Evolutionary conservation across 1,284 basidiomycete genomes (phyloP).

Genomic region (Cryptococcus depauperatus): DNA sequence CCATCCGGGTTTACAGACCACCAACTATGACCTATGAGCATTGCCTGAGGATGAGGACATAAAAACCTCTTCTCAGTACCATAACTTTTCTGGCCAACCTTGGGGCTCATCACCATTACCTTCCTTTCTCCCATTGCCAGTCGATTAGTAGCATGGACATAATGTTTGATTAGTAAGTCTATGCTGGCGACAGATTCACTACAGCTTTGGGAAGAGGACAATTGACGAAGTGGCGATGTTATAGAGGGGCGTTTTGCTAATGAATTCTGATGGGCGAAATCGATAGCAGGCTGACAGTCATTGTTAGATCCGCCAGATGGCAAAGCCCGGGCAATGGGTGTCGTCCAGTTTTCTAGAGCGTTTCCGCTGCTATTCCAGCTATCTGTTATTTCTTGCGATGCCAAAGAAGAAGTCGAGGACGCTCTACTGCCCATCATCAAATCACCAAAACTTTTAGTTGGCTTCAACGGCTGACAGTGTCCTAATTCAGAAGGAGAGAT

Average conservation of each 20-base stretch:
- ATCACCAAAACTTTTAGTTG: slow-evolving; percentile 31
- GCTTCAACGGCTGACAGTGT: slow-evolving; percentile 24
- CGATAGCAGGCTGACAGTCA: background rate
- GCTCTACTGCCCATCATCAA: slow-evolving; percentile 30
- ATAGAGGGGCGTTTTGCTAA: background rate
- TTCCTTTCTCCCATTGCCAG: slow-evolving; percentile 86
- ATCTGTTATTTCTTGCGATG: slow-evolving; percentile 25
- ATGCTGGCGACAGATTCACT: slow-evolving; percentile 7
- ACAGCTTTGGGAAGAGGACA: slow-evolving; percentile 2
- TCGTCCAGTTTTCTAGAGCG: slow-evolving; percentile 21
- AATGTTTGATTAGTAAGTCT: slow-evolving; percentile 43
- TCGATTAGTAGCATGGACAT: slow-evolving; percentile 73
- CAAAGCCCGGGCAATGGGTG: slow-evolving; percentile 18
- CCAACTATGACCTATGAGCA: slow-evolving; percentile 91
- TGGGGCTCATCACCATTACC: slow-evolving; percentile 90
- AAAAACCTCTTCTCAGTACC: slow-evolving; percentile 94
- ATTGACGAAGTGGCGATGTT: background rate
- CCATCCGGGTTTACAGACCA: slow-evolving; percentile 51
- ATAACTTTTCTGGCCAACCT: slow-evolving; percentile 94
- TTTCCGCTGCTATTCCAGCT: slow-evolving; percentile 14
- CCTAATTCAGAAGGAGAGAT: slow-evolving; percentile 33
- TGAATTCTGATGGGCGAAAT: background rate
- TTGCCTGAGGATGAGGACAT: slow-evolving; percentile 89
- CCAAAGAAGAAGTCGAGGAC: slow-evolving; percentile 29
- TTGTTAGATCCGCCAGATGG: background rate